These are phyloP conservation scores for Cladorrhinum sp. DNA, from an alignment of 2,329 filamentous ascomycete species.

Conservation along the genomic window DNA sequence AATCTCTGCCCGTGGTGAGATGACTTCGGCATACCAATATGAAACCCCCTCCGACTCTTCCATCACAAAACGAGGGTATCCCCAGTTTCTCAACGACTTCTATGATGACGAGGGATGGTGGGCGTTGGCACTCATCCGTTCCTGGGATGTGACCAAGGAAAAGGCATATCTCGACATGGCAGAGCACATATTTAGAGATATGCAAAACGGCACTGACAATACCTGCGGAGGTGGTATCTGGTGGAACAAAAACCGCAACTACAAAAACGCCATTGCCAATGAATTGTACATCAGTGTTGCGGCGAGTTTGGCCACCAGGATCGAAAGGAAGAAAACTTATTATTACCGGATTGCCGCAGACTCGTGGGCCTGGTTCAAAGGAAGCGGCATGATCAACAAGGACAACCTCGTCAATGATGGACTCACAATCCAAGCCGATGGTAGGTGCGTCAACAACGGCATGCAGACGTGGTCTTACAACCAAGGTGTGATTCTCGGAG, in stretches of 20 bases:
- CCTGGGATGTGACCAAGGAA: conserved; percentile 49
- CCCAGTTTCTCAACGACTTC: conserved; percentile 52
- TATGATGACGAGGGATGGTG: conserved; percentile 65
- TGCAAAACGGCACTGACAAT: conserved; percentile 44
- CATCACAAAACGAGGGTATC: conserved; percentile 33
- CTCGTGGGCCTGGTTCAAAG: conserved; percentile 52
- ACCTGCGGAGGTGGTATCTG: conserved; percentile 54
- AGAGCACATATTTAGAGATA: conserved; percentile 52
- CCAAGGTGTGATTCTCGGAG: conserved; percentile 54
- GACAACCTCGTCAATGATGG: conserved; percentile 53
- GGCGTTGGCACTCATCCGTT: conserved; percentile 56
- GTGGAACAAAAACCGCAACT: conserved; percentile 52
- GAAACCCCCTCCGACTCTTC: conserved; percentile 24
- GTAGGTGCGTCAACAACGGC: conserved; percentile 47
- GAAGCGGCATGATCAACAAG: conserved; percentile 48
- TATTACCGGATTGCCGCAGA: conserved; percentile 46
- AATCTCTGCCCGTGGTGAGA: conserved; percentile 35
- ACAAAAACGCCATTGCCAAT: conserved; percentile 55
- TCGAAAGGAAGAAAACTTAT: conserved; percentile 33
- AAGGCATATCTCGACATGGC: conserved; percentile 49
- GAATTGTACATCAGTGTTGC: conserved; percentile 54
- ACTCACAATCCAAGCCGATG: conserved; percentile 40
- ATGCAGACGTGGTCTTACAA: conserved; percentile 52
- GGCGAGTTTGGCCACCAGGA: conserved; percentile 51
- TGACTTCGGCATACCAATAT: conserved; percentile 36